These are phyloP conservation scores for Annulohypoxylon truncatum DNA, from an alignment of 2,329 filamentous ascomycete species.

Conservation along the genomic window DNA sequence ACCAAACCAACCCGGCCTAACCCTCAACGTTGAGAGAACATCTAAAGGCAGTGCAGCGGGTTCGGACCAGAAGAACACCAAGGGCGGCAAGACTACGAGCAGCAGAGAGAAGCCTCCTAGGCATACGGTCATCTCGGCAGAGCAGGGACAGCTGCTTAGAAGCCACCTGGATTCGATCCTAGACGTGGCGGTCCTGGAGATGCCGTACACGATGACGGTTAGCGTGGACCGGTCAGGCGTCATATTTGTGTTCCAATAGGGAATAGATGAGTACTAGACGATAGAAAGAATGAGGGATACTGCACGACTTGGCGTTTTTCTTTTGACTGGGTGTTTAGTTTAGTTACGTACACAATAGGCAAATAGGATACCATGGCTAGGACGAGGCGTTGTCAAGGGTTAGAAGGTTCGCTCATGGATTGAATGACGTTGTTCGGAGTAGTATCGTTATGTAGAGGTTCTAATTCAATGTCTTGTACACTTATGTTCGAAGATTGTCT, in stretches of 20 bases:
- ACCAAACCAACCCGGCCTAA: slow-evolving; percentile 59
- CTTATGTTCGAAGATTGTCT: background rate
- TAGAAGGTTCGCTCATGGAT: background rate
- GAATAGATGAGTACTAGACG: slow-evolving; percentile 9
- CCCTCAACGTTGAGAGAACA: slow-evolving; percentile 73
- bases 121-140: slow-evolving; percentile 85
- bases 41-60: slow-evolving; percentile 53
- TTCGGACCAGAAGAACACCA: slow-evolving; percentile 45
- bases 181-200: slow-evolving; percentile 88
- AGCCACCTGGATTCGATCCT: slow-evolving; percentile 89
- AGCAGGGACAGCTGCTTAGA: slow-evolving; percentile 87
- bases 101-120: slow-evolving; percentile 66
- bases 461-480: background rate
- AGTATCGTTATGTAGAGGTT: background rate
- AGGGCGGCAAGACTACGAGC: slow-evolving; percentile 44
- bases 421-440: background rate
- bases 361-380: slow-evolving; percentile 11
- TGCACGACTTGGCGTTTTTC: slow-evolving; percentile 4
- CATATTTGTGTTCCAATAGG: slow-evolving; percentile 78
- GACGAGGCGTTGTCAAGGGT: slow-evolving; percentile 3
- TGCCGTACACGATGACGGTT: slow-evolving; percentile 91
- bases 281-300: background rate
- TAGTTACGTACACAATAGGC: background rate
- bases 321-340: background rate
- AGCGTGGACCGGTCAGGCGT: slow-evolving; percentile 90